Evolutionary conservation across 1,284 basidiomycete genomes (phyloP).

Genomic region (Puccinia hordei): DNA sequence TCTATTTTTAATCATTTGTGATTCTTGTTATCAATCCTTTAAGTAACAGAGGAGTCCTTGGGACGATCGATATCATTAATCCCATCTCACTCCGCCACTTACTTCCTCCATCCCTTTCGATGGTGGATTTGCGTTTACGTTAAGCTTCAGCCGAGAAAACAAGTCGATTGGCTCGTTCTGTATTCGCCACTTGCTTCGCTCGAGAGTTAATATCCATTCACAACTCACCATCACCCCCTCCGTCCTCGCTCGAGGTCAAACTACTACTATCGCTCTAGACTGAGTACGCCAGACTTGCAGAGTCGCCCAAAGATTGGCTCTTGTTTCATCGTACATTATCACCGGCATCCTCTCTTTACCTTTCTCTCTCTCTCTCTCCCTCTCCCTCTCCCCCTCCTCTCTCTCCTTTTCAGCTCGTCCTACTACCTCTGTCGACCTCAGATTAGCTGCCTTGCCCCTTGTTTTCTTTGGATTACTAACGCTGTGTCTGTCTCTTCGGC

Average conservation of each 20-base stretch:
- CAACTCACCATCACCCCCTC: not conserved
- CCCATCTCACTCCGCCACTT: not conserved
- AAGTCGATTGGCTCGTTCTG: conserved; percentile 8
- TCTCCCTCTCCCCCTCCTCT: not conserved
- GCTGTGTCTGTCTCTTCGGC: conserved; percentile 5
- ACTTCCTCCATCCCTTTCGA: not conserved
- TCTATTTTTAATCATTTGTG: too few species aligned
- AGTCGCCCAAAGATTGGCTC: not conserved
- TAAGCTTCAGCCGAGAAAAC: not conserved
- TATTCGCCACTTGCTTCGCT: not conserved
- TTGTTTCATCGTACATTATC: too few species aligned
- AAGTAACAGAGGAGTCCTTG: too few species aligned
- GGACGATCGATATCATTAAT: too few species aligned
- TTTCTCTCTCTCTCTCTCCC: not conserved
- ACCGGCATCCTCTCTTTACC: not conserved
- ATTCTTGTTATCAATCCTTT: too few species aligned
- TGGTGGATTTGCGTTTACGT: not conserved
- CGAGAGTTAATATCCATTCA: not conserved
- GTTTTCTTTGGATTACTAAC: not conserved
- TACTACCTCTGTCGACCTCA: not conserved
- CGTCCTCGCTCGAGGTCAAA: not conserved
- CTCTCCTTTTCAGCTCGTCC: not conserved
- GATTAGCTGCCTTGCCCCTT: not conserved
- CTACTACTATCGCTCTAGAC: not conserved
- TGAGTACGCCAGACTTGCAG: too few species aligned